Conservation (phyloP, 257 asterid species). For the Schizonepeta tenuifolia region DNA sequence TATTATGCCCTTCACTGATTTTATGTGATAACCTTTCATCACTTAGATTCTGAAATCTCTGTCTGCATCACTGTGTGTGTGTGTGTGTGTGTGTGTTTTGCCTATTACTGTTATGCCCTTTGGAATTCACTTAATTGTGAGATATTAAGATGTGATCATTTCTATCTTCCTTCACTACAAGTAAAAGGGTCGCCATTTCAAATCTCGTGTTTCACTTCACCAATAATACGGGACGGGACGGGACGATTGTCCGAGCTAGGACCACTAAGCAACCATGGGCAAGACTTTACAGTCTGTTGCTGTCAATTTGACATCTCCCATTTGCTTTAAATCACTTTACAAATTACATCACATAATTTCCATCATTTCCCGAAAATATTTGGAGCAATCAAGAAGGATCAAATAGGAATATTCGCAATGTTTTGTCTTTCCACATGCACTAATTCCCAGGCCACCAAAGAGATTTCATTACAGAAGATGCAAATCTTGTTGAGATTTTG, state of each 20-base stretch:
- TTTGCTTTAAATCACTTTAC: slow-evolving; percentile 27
- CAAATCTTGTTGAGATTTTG: slow-evolving; percentile 21
- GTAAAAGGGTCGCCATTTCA: background rate
- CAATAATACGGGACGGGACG: background rate
- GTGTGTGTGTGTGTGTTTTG: slow-evolving; percentile 31
- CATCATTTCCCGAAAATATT: slow-evolving; percentile 31
- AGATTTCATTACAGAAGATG: slow-evolving; percentile 10
- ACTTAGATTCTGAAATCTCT: slow-evolving; percentile 31
- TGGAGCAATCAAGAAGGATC: slow-evolving; percentile 35
- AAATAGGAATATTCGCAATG: slow-evolving; percentile 34
- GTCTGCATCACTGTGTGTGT: slow-evolving; percentile 27
- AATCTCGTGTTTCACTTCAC: slow-evolving; percentile 24
- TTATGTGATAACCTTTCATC: slow-evolving; percentile 31
- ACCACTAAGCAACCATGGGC: slow-evolving; percentile 40
- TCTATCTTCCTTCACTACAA: slow-evolving; percentile 10
- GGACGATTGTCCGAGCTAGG: slow-evolving; percentile 26
- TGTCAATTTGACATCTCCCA: slow-evolving; percentile 22
- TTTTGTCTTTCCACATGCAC: background rate
- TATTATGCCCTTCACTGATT: slow-evolving; percentile 16
- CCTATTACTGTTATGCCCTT: slow-evolving; percentile 31
- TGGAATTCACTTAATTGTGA: slow-evolving; percentile 12
- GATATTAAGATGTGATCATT: slow-evolving; percentile 21
- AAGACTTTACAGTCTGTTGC: slow-evolving; percentile 23
- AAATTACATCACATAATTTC: slow-evolving; percentile 7
- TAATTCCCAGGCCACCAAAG: slow-evolving; percentile 1